Evolutionary conservation across 805 yeast species (phyloP).

Genomic region (Sungouiozyma intestinalis): DNA sequence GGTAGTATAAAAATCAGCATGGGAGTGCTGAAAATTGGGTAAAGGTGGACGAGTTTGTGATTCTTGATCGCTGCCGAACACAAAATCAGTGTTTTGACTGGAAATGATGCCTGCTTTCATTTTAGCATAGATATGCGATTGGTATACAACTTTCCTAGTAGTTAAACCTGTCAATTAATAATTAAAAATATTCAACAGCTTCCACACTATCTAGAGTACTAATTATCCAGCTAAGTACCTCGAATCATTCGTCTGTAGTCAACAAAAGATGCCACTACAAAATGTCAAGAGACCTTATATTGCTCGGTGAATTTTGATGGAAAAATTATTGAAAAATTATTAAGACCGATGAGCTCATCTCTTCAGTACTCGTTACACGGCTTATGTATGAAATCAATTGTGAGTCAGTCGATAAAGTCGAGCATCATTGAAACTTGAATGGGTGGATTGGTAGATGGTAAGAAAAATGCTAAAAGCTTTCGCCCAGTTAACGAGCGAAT

Average conservation of each 20-base stretch:
- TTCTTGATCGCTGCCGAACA: conserved; percentile 1
- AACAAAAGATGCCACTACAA: not conserved
- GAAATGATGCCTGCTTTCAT: conserved; percentile 25
- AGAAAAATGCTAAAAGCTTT: not conserved
- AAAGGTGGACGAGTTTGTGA: conserved; percentile 12
- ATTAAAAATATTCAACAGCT: too few relatives aligned
- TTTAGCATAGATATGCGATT: too few relatives aligned
- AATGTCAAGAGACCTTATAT: too few relatives aligned
- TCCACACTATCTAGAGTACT: too few relatives aligned
- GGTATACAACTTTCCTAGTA: too few relatives aligned
- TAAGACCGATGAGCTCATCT: not conserved
- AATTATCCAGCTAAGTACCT: too few relatives aligned
- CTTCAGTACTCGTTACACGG: not conserved
- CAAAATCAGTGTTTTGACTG: conserved; percentile 22
- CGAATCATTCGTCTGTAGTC: not conserved
- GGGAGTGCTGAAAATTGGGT: conserved; percentile 15
- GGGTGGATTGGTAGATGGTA: not conserved
- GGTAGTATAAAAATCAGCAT: conserved; percentile 16
- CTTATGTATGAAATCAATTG: too few relatives aligned
- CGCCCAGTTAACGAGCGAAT: not conserved
- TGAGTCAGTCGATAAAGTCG: too few relatives aligned
- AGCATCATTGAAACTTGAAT: too few relatives aligned
- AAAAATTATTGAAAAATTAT: not conserved
- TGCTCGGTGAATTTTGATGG: too few relatives aligned
- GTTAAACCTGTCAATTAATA: too few relatives aligned